Conservation (phyloP, 208 protist genomes). For the Crithidia brevicula region DNA sequence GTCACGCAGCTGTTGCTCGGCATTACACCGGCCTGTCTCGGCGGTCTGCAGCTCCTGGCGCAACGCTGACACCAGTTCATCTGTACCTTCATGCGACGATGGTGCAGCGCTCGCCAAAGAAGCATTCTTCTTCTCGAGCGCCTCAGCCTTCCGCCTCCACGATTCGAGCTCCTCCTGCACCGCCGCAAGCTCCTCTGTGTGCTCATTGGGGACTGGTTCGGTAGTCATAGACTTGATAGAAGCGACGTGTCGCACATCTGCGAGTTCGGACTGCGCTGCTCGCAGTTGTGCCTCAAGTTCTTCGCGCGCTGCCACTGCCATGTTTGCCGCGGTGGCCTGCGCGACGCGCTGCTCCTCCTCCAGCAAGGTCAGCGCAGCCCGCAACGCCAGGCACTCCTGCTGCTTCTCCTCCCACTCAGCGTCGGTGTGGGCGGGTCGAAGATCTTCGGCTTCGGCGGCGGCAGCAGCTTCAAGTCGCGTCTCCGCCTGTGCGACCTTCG, state of each 20-base stretch:
- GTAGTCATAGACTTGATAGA: too few relatives aligned
- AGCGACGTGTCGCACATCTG: neutral
- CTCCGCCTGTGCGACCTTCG: neutral
- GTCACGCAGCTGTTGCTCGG: slow-evolving; percentile 18
- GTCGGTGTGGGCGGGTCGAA: neutral
- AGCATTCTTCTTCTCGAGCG: slow-evolving; percentile 10
- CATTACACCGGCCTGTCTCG: neutral
- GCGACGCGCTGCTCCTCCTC: too few relatives aligned
- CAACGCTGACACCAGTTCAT: neutral
- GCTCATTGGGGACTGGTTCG: too few relatives aligned
- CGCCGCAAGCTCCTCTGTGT: slow-evolving; percentile 13
- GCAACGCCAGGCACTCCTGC: neutral
- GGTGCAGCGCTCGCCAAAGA: neutral
- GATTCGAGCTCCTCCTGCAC: slow-evolving; percentile 42
- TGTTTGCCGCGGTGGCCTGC: too few relatives aligned
- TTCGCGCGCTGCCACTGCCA: neutral
- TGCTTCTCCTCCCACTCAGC: slow-evolving; percentile 2
- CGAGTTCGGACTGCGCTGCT: neutral
- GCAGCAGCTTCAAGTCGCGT: neutral
- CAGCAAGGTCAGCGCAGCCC: neutral
- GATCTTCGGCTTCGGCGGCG: too few relatives aligned
- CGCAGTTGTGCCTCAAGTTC: slow-evolving; percentile 5
- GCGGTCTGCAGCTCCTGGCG: slow-evolving; percentile 17
- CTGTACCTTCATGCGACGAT: neutral
- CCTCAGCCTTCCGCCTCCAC: slow-evolving; percentile 24